phyloP scores from a whole-genome alignment of 2,329 filamentous ascomycete genomes.

The Ophiostoma populinum region DNA sequence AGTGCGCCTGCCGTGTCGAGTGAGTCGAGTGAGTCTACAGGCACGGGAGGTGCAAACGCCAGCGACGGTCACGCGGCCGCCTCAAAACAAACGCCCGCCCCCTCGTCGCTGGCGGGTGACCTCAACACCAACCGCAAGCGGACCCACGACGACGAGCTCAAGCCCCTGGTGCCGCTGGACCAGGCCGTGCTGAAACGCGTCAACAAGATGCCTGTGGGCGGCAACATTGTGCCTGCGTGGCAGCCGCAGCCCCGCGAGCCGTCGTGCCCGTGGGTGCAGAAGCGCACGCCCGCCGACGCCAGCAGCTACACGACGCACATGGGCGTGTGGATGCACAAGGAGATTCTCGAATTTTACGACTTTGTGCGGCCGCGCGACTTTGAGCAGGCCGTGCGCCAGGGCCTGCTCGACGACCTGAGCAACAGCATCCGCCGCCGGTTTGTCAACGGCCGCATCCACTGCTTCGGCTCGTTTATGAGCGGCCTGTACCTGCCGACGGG shows the following conservation, averaged over 20 bases:
- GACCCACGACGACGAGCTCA: constrained; percentile 51
- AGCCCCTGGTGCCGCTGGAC: constrained; percentile 25
- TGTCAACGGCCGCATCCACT: constrained; percentile 43
- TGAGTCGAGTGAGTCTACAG: too few species aligned
- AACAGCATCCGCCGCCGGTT: constrained; percentile 38
- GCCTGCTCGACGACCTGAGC: constrained; percentile 54
- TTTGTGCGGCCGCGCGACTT: constrained; percentile 63
- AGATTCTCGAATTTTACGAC: constrained; percentile 77
- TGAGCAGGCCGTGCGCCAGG: constrained; percentile 57
- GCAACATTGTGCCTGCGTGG: constrained; percentile 36
- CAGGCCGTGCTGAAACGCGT: constrained; percentile 34
- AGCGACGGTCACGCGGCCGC: too few species aligned
- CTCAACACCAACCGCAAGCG: constrained; percentile 45
- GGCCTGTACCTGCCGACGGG: constrained; percentile 55
- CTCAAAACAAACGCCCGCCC: neutral
- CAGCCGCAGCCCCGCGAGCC: constrained; percentile 23
- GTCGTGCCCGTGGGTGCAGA: constrained; percentile 45
- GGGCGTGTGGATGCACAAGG: constrained; percentile 59
- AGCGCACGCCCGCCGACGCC: constrained; percentile 28
- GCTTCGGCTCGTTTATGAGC: constrained; percentile 90
- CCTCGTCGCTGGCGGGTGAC: constrained; percentile 2
- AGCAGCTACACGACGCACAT: constrained; percentile 26
- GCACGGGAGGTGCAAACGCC: too few species aligned
- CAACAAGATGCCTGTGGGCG: constrained; percentile 31
- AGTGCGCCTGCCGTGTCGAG: too few species aligned